Conservation (phyloP, 2,329 filamentous ascomycete genomes). For the Pseudogymnoascus sp. region DNA sequence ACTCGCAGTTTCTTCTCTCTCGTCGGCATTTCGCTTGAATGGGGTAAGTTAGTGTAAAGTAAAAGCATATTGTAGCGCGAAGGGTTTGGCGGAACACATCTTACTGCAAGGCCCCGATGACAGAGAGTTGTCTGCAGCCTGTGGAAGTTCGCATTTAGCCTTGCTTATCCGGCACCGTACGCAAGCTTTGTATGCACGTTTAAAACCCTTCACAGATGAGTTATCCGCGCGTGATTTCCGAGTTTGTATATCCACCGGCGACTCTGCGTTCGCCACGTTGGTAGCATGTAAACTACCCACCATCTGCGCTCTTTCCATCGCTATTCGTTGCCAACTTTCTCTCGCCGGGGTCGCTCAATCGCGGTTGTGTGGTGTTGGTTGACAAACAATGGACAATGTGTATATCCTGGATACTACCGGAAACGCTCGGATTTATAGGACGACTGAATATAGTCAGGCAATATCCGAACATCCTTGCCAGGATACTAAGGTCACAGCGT, state of each 20-base stretch:
- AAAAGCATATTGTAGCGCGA: neutral
- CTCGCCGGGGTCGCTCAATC: neutral
- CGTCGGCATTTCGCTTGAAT: constrained; percentile 36
- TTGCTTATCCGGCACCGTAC: constrained; percentile 45
- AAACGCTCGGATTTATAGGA: neutral
- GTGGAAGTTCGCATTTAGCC: constrained; percentile 39
- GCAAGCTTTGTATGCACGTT: constrained; percentile 49
- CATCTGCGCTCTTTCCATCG: neutral
- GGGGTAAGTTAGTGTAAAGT: neutral
- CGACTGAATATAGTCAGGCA: neutral
- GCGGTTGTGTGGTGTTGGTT: neutral
- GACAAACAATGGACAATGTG: neutral
- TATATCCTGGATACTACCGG: neutral
- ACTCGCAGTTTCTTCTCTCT: constrained; percentile 43
- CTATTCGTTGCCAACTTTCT: neutral
- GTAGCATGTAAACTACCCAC: neutral
- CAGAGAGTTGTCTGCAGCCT: constrained; percentile 36
- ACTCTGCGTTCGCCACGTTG: neutral
- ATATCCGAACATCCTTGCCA: neutral
- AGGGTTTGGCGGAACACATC: neutral
- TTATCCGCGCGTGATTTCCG: neutral
- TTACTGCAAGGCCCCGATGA: constrained; percentile 34
- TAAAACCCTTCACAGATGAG: constrained; percentile 30
- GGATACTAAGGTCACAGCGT: neutral
- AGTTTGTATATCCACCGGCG: neutral